phyloP scores from a whole-genome alignment of 2,329 filamentous ascomycete species.

The Chaetomium sp. region DNA sequence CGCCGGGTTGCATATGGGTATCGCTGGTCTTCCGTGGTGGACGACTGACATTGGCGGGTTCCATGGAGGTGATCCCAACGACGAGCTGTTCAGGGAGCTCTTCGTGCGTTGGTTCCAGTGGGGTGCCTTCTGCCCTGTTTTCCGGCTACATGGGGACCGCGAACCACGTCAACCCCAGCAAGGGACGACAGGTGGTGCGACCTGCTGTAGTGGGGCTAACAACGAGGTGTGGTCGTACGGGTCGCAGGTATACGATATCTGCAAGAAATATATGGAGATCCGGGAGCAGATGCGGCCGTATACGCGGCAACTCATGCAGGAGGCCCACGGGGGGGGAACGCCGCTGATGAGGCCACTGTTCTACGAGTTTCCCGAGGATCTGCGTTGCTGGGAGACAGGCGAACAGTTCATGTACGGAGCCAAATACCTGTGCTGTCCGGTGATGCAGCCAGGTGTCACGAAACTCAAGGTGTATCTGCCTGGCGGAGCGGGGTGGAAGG shows the following conservation, averaged over 20 bases:
- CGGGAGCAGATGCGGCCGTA: slow-evolving; percentile 3
- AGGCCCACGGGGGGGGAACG: slow-evolving; percentile 2
- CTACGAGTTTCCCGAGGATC: slow-evolving; percentile 5
- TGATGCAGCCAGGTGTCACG: neutral
- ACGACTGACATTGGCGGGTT: slow-evolving; percentile 11
- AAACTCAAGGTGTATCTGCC: slow-evolving; percentile 6
- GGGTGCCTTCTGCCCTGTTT: slow-evolving; percentile 7
- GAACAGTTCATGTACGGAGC: slow-evolving; percentile 8
- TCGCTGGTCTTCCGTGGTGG: slow-evolving; percentile 8
- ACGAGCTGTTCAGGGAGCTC: slow-evolving; percentile 3
- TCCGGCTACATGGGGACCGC: slow-evolving; percentile 7
- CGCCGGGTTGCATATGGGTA: slow-evolving; percentile 8
- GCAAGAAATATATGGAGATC: slow-evolving; percentile 4
- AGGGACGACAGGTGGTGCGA: slow-evolving; percentile 4
- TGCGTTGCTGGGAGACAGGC: slow-evolving; percentile 4
- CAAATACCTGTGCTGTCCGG: slow-evolving; percentile 6
- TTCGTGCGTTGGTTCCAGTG: slow-evolving; percentile 9
- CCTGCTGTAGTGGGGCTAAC: slow-evolving; percentile 1
- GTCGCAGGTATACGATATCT: slow-evolving; percentile 3
- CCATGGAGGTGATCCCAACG: slow-evolving; percentile 4
- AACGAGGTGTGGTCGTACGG: slow-evolving; percentile 11
- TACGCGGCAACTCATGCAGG: neutral
- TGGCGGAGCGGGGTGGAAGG: neutral
- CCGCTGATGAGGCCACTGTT: slow-evolving; percentile 8
- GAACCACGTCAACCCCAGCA: slow-evolving; percentile 7